phyloP scores from a whole-genome alignment of 129 eudicot genomes.

The sunflower (Helianthus annuus) region HanXRQr2.0-SUNRISE NC_035444.2:118187241-118187740 shows the following conservation, averaged over 20 bases:
- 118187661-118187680: conserved; percentile 12
- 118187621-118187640: conserved; percentile 34
- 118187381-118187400: conserved; percentile 47
- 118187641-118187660: conserved; percentile 17
- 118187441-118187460: conserved; percentile 80
- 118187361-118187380: conserved; percentile 48
- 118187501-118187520: conserved; percentile 37
- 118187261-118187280: conserved; percentile 23
- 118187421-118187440: conserved; percentile 41
- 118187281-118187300: background rate
- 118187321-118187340: conserved; percentile 17
- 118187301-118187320: background rate
- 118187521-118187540: conserved; percentile 38
- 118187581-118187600: conserved; percentile 37
- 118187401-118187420: conserved; percentile 38
- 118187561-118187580: conserved; percentile 49
- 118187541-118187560: conserved; percentile 39
- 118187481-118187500: conserved; percentile 46
- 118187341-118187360: conserved; percentile 60
- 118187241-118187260: conserved; percentile 44
- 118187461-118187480: conserved; percentile 60
- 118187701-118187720: conserved; percentile 40
- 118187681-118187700: conserved; percentile 31
- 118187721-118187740: conserved; percentile 48
- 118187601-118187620: conserved; percentile 44